phyloP scores from a whole-genome alignment of 495 filamentous ascomycete genomes.

The Friedmanniomyces simplex region DNA sequence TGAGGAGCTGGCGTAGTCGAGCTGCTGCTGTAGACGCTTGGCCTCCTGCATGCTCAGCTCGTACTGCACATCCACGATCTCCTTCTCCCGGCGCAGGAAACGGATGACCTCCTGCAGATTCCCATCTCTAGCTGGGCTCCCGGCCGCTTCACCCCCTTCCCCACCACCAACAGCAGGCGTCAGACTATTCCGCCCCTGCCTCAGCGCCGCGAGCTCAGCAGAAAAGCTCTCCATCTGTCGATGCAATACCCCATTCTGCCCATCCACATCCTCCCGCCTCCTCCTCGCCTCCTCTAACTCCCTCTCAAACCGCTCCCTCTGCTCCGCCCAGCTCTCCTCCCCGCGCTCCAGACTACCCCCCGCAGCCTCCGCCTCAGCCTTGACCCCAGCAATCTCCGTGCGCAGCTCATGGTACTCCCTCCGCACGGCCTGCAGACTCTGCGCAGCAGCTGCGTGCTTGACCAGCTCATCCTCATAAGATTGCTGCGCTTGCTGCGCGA shows the following conservation, averaged over 20 bases:
- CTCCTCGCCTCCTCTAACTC: slow-evolving; percentile 69
- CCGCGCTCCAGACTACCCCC: slow-evolving; percentile 65
- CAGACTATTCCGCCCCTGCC: slow-evolving; percentile 49
- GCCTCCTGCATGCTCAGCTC: slow-evolving; percentile 77
- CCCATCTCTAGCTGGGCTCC: slow-evolving; percentile 36
- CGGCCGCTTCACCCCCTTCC: neutral
- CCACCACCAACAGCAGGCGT: neutral
- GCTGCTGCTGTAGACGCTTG: slow-evolving; percentile 77
- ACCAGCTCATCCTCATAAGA: slow-evolving; percentile 90
- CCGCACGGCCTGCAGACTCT: slow-evolving; percentile 65
- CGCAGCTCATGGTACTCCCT: slow-evolving; percentile 71
- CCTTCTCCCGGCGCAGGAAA: slow-evolving; percentile 90
- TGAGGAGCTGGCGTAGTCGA: slow-evolving; percentile 74
- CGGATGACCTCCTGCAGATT: slow-evolving; percentile 79
- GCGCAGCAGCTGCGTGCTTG: slow-evolving; percentile 88
- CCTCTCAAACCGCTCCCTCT: slow-evolving; percentile 65
- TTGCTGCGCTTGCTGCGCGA: slow-evolving; percentile 83
- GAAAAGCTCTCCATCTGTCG: slow-evolving; percentile 77
- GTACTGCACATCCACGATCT: slow-evolving; percentile 91
- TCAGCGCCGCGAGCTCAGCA: slow-evolving; percentile 62
- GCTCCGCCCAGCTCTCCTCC: slow-evolving; percentile 79
- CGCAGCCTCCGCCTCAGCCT: slow-evolving; percentile 70
- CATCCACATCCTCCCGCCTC: slow-evolving; percentile 66
- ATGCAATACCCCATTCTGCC: slow-evolving; percentile 81
- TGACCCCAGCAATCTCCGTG: slow-evolving; percentile 58